A percentile compares a stretch with the other conserved stretches of the same genome.
These are phyloP conservation scores for Debaryomyces singareniensis DNA, from an alignment of 1,139 yeast genomes.

Conservation along the genomic window DNA sequence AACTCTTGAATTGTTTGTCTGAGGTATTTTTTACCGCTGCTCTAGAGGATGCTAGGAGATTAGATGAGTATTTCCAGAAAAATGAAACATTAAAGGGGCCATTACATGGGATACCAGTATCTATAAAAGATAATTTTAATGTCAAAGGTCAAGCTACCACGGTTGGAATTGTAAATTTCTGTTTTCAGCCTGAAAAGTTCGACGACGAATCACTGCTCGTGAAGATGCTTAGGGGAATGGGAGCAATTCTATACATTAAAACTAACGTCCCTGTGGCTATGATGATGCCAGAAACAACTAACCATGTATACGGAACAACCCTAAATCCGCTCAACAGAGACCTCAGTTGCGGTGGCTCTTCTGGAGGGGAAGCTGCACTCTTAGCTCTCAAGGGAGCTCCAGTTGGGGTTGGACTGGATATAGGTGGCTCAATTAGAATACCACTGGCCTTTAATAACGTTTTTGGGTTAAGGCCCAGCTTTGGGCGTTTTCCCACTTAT, in stretches of 20 bases:
- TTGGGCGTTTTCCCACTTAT: conserved; percentile 8
- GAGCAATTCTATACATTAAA: conserved; percentile 52
- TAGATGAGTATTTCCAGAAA: conserved; percentile 29
- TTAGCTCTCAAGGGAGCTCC: conserved; percentile 42
- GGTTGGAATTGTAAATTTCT: conserved; percentile 35
- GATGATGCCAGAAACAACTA: conserved; percentile 44
- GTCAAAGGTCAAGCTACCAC: conserved; percentile 41
- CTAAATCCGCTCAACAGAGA: conserved; percentile 38
- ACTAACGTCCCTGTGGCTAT: conserved; percentile 57
- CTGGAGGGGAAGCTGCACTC: conserved; percentile 62
- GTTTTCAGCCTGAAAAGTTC: conserved; percentile 17
- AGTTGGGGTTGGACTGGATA: conserved; percentile 31
- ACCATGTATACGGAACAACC: conserved; percentile 44
- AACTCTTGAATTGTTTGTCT: conserved; percentile 30
- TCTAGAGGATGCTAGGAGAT: conserved; percentile 20
- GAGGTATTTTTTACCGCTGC: conserved; percentile 29
- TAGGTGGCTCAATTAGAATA: conserved; percentile 15
- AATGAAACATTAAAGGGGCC: conserved; percentile 44
- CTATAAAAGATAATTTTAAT: conserved; percentile 49
- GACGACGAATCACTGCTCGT: conserved; percentile 21
- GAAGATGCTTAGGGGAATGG: conserved; percentile 41
- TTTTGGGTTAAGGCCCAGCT: conserved; percentile 12
- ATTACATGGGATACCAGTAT: conserved; percentile 64
- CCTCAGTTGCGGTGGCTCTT: conserved; percentile 50
- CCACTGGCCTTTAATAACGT: conserved; percentile 13